Base-by-base conservation (phyloP, 257 asterid species). In the Fraxinus excelsior region DNA sequence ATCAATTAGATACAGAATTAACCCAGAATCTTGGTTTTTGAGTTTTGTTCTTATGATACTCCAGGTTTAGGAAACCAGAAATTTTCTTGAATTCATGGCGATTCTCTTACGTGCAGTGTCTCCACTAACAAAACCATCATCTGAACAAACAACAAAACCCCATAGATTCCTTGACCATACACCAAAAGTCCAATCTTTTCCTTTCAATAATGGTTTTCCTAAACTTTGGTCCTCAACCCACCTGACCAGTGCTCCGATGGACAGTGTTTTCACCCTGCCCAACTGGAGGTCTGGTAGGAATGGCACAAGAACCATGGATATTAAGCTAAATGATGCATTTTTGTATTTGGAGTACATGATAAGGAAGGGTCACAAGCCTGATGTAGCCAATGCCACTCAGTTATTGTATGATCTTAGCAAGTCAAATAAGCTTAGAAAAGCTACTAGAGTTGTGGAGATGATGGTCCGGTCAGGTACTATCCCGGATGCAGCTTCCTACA, bases 361-460 rank as follows among this genome's bases (percentile, higher is more conserved):
- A 19, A 90, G 83, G 5, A 95, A 90, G 74, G 97, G 96, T 31
- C 91, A 90, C 64, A 87, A 77, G 75, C 97, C 98, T 28, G 94
- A 93, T 69, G 87, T 84, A 31, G 82, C 62, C 18, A 90, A 80
- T 31, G 91, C 97, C 70, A 91, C 97, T 60, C 91, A 88, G 79
- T 84, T 94, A 35, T 60, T 92, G 75, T 90, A 91, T 38, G 97
- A 91, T 89, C 97, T 92, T n/a, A 91, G 97, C 80, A 92, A 90
- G 74, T 73, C 86, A 2, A 88, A 82, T 73, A 92, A 91, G 74
- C 80, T 88, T 2, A 78, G 95, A 25, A 94, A 92, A 84, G 97
- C 99, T 3, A 88, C 93, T 69, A 84, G 83, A 62, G 92, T 92
- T 3, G 90, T 94, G 96, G 97, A 94, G 86, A 85, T 91, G 97